Evolutionary conservation across 371 early-diverging fungal species (phyloP).

Genomic region (Gilbertella persicaria): DNA sequence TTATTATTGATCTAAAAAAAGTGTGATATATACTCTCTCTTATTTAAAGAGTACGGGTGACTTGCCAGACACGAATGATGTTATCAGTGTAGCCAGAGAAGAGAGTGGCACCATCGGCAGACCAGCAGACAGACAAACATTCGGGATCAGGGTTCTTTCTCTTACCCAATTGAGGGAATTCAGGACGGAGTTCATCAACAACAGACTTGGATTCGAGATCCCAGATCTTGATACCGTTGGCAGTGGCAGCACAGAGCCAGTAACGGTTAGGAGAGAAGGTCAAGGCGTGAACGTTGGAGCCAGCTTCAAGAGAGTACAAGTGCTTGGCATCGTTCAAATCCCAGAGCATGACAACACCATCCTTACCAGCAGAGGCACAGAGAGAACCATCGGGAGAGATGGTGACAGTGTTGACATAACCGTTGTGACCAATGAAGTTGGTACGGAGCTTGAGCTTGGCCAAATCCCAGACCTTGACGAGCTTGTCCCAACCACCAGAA

Average conservation of each 20-base stretch:
- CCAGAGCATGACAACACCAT: conserved; percentile 99
- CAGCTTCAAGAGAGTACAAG: conserved; percentile 98
- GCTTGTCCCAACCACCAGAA: conserved; percentile 98
- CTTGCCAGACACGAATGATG: conserved; percentile 94
- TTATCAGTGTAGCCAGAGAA: conserved; percentile 98
- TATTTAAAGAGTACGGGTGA: conserved; percentile 66
- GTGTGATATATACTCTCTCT: background rate
- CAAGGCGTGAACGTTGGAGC: conserved; percentile 94
- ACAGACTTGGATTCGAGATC: conserved; percentile 97
- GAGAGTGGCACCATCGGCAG: conserved; percentile 96
- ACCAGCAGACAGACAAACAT: conserved; percentile 97
- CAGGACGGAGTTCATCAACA: conserved; percentile 95
- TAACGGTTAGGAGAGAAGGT: conserved; percentile 99
- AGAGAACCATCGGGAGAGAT: conserved; percentile 99
- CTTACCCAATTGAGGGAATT: conserved; percentile 78
- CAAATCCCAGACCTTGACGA: conserved; percentile 99
- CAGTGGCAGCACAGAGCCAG: conserved; percentile 99
- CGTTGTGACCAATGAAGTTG: conserved; percentile 99
- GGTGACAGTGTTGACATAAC: conserved; percentile 97
- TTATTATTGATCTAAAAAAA: background rate
- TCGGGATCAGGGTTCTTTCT: conserved; percentile 73
- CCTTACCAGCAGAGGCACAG: conserved; percentile 99
- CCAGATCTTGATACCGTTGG: conserved; percentile 98
- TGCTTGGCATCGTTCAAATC: conserved; percentile 99
- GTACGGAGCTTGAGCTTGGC: conserved; percentile 97